Percentiles rank a stretch among this genome's conserved stretches.
phyloP scores from a whole-genome alignment of 805 yeast species.

The Cyberlindnera petersonii region DNA sequence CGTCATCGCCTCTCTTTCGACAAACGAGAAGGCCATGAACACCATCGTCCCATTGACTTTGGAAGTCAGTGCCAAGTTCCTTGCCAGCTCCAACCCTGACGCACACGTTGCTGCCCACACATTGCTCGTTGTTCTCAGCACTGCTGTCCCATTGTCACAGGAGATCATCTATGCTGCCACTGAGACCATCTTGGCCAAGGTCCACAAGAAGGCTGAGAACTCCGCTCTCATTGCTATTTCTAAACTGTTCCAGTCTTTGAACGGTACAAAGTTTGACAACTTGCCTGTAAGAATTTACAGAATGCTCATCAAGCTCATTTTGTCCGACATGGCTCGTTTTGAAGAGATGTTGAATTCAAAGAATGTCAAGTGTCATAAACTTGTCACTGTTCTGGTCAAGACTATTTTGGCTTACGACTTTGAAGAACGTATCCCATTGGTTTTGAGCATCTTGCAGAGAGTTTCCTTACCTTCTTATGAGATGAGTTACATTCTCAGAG shows the following conservation, averaged over 20 bases:
- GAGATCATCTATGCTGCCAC: slow-evolving; percentile 57
- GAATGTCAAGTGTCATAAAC: slow-evolving; percentile 34
- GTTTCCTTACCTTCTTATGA: slow-evolving; percentile 34
- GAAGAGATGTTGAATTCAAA: slow-evolving; percentile 29
- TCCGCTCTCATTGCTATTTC: slow-evolving; percentile 46
- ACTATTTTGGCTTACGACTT: slow-evolving; percentile 43
- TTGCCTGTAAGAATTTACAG: slow-evolving; percentile 37
- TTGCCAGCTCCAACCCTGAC: slow-evolving; percentile 48
- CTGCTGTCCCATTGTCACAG: slow-evolving; percentile 62
- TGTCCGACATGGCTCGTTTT: slow-evolving; percentile 23
- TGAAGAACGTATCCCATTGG: slow-evolving; percentile 30
- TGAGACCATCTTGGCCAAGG: slow-evolving; percentile 49
- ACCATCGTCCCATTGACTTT: slow-evolving; percentile 53
- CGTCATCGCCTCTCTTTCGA: slow-evolving; percentile 54
- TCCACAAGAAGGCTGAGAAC: slow-evolving; percentile 37
- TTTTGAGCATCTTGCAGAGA: slow-evolving; percentile 35
- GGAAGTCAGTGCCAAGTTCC: slow-evolving; percentile 53
- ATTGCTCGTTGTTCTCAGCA: slow-evolving; percentile 67
- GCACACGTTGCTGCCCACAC: slow-evolving; percentile 83
- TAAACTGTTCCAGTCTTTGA: slow-evolving; percentile 46
- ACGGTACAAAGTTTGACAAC: slow-evolving; percentile 38
- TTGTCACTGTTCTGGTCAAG: slow-evolving; percentile 41
- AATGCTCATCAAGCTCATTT: slow-evolving; percentile 28
- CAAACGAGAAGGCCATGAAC: slow-evolving; percentile 40
- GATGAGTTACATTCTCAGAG: slow-evolving; percentile 34